Evolutionary conservation across 1,139 yeast genomes (phyloP), one percentile per base, ranked within the genome.

Genomic region (Magnusiomyces magnusii): DNA sequence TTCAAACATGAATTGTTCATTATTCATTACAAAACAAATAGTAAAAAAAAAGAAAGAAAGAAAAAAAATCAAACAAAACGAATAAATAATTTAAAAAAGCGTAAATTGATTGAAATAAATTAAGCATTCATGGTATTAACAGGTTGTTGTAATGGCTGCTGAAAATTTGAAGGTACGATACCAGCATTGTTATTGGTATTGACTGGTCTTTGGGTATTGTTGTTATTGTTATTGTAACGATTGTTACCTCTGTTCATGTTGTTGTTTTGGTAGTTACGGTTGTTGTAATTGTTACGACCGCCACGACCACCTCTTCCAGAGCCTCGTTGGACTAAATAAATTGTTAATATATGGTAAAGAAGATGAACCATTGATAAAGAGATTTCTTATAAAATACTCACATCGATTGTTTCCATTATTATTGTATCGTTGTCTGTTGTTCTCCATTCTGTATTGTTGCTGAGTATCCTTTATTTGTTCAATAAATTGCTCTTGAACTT

Each of bases 371-470:
- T 34, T 17, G 17, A 41, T 41, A 41, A 41, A 41, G 10, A 5
- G 3, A 41, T 41, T 41, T 41, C 44, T 21, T 3, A 21, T 36
- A n/a, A n/a, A n/a, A n/a, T n/a, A n/a, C n/a, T n/a, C n/a, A n/a
- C n/a, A n/a, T n/a, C n/a, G n/a, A 42, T 42, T 64, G 60, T 62
- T 67, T 59, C 67, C 62, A 55, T 67, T 64, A 54, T 66, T 62
- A 67, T 81, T 58, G 52, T 61, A 62, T 23, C 64, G 61, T 24
- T 65, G 58, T 34, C 66, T 57, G 39, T 57, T 66, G 60, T 50
- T 75, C 67, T 81, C 78, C 65, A 80, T 75, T 66, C 84, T 84
- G 65, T 86, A 90, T 62, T 93, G 90, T 68, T 86, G 60, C 50
- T 57, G 58, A 49, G 50, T 87, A 66, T 89, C 96, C 78, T 91